Conservation (phyloP, 768 basidiomycete species). For the Neoboletus brunneissimus region DNA sequence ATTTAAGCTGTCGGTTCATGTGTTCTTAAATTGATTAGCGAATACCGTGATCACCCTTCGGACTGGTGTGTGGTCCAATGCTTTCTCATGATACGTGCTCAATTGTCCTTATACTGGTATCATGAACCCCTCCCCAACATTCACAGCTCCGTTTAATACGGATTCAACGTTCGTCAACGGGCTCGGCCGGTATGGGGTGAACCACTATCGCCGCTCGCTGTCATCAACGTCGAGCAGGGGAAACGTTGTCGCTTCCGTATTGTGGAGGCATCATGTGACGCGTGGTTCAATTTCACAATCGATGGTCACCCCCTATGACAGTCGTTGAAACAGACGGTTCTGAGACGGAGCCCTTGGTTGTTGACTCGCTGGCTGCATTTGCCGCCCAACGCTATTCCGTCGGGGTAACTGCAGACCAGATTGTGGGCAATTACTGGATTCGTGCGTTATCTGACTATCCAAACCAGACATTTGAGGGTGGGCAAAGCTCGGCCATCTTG, state of each 20-base stretch:
- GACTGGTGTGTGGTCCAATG: conserved; percentile 9
- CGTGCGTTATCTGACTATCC: conserved; percentile 27
- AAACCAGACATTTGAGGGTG: conserved; percentile 27
- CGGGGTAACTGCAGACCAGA: conserved; percentile 10
- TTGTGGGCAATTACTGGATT: conserved; percentile 16
- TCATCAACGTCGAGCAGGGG: conserved; percentile 33
- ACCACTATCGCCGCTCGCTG: conserved; percentile 31
- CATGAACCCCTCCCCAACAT: conserved; percentile 12
- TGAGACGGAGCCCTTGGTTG: conserved; percentile 38
- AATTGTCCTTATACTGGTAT: conserved; percentile 10
- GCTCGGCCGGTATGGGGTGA: conserved; percentile 36
- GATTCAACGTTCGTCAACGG: conserved; percentile 41
- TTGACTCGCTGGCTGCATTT: conserved; percentile 45
- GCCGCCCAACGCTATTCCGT: conserved; percentile 52
- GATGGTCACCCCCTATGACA: too few relatives aligned
- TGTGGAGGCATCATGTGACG: conserved; percentile 41
- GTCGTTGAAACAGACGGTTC: too few relatives aligned
- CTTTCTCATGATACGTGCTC: conserved; percentile 29
- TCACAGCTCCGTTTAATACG: neutral
- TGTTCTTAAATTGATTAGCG: conserved; percentile 12
- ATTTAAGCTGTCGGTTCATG: neutral
- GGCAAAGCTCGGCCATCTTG: neutral
- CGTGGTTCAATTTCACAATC: conserved; percentile 27
- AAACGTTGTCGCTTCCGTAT: conserved; percentile 40
- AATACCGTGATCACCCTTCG: conserved; percentile 45